Base-by-base conservation (phyloP, 176 grass and related monocot genomes). In the Oryza australiensis region DNA sequence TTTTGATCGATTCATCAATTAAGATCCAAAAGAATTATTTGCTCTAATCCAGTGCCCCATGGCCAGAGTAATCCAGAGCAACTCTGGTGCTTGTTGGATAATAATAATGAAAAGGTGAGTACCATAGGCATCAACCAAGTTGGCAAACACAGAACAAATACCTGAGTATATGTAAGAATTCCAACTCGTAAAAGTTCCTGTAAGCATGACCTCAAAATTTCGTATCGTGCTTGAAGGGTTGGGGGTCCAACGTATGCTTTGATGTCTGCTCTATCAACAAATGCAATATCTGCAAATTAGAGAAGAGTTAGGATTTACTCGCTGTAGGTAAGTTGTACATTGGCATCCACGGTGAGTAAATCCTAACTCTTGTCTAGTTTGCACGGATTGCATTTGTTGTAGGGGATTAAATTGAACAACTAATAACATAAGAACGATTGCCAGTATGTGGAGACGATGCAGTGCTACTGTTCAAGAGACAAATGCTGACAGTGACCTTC, bases 191-290 rank as follows among this genome's bases (percentile, higher is more conserved):
- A 33, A 72, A 99, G 90, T 92, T 99, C 96, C 27, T 99, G 91
- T 77, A 99, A 80, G 79, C 96, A 99, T 45, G 96, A 95, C 76
- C 93, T 94, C 79, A 99, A 82, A 68, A 99, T 99, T 70, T 99
- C 96, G 38, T 99, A 99, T 77, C 96, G 87, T 85, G 96, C 93
- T 83, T 94, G 81, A 79, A 99, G 76, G 42, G 85, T 92, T 66
- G 96, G 96, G 5, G 96, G 96, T 30, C 96, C 96, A 12, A 99
- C 93, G 64, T 99, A 99, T 86, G 96, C 96, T 74, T 99, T 99
- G 85, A 99, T 99, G 48, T 99, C 96, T 84, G 96, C 96, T 80
- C 96, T 92, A 69, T 92, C 94, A 86, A 97, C 94, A 88, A 97
- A 97, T 32, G 94, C 94, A 88, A 94, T 94, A 94, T 97, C 87